Evolutionary conservation across 495 filamentous ascomycete species (phyloP), one percentile per base, ranked within the genome.

Genomic region (Neurospora sp.): DNA sequence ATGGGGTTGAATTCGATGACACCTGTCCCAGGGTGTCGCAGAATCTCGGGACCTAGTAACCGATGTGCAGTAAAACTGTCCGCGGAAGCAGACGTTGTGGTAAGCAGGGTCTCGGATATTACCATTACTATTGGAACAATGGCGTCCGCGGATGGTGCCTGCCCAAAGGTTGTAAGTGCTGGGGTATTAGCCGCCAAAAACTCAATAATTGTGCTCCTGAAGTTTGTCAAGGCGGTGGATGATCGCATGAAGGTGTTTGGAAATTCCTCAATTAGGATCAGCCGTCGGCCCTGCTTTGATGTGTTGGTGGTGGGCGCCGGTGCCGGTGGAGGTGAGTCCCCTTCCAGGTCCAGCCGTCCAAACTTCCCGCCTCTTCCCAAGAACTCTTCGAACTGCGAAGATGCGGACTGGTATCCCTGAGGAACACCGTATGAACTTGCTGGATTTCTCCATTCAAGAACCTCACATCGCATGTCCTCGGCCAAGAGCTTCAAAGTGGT

Each of bases 241-340:
- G 88, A 90, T 54, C 89, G 87, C 31, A 88, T 87, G 73, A 94
- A 90, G 0, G 92, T 91, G 76, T 92, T 94, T 1, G 96, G 96
- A 79, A 97, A 98, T 79, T 99, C 96, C 84, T 99, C 96, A 70
- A 99, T 86, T 10, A 98, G 81, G 59, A 98, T 91, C 40, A 97
- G 79, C 75, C 83, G 84, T 74, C 77, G 82, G 18, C 76, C 73
- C 70, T 46, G 14, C 18, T 40, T 72, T 35, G 31, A 8, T 41
- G 38, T 73, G 10, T 14, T 20, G 14, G 38, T 14, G 3, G 72
- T 18, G 7, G 74, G 54, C 16, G 72, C 70, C n/a, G 41, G 72
- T 44, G 73, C 70, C 18, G 76, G 78, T 9, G 78, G 72, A 18
- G 76, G 48, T 40, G 75, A 62, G 14, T 76, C 75, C 40, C 82